Evolutionary conservation across 1,139 yeast genomes (phyloP).

Genomic region (Saccharomyces hybrid): DNA sequence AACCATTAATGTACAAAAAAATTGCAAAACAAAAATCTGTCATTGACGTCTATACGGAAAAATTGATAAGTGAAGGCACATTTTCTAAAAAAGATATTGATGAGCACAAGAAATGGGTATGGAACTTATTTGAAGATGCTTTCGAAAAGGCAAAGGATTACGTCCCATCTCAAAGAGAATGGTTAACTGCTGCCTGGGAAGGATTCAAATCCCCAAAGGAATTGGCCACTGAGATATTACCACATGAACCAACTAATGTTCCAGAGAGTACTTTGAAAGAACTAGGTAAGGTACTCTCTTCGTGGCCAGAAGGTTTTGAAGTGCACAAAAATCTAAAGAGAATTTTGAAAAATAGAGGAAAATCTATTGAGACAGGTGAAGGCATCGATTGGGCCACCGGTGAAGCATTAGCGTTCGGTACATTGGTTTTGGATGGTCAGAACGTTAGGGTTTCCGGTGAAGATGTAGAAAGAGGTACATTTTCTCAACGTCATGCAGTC

Average conservation of each 20-base stretch:
- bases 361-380: slow-evolving; percentile 80
- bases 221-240: slow-evolving; percentile 89
- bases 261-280: slow-evolving; percentile 61
- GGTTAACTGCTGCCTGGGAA: slow-evolving; percentile 99
- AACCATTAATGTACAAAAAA: slow-evolving; percentile 91
- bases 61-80: slow-evolving; percentile 77
- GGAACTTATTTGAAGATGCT: slow-evolving; percentile 88
- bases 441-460: slow-evolving; percentile 98
- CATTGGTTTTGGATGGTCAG: slow-evolving; percentile 85
- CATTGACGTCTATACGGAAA: slow-evolving; percentile 72
- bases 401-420: slow-evolving; percentile 96
- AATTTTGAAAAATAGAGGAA: slow-evolving; percentile 79
- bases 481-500: slow-evolving; percentile 98
- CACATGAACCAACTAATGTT: slow-evolving; percentile 94
- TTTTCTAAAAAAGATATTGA: slow-evolving; percentile 85
- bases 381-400: slow-evolving; percentile 99
- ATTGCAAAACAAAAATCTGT: slow-evolving; percentile 86
- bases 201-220: slow-evolving; percentile 97
- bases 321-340: slow-evolving; percentile 95
- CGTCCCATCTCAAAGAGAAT: slow-evolving; percentile 87
- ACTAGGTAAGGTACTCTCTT: slow-evolving; percentile 70
- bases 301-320: slow-evolving; percentile 83
- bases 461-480: slow-evolving; percentile 99
- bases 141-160: slow-evolving; percentile 83
- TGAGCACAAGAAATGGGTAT: slow-evolving; percentile 97